Evolutionary conservation across 805 yeast genomes (phyloP).

Genomic region (Clavispora vitiphila): DNA sequence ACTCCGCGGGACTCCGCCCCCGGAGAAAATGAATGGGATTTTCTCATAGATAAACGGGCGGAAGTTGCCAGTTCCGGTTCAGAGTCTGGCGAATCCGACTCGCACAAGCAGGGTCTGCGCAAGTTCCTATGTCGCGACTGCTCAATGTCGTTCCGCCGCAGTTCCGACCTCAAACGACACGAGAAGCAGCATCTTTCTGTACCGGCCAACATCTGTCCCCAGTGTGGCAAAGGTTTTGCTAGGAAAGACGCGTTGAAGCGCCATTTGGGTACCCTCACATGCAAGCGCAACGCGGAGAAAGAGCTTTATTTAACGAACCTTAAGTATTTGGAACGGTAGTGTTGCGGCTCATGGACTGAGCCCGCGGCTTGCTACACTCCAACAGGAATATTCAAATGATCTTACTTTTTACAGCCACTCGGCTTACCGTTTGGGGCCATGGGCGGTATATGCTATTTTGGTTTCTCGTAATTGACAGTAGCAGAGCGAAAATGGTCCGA

Average conservation of each 20-base stretch:
- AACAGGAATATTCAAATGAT: not conserved
- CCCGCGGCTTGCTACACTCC: not conserved
- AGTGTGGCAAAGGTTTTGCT: conserved; percentile 80
- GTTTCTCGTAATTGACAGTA: not conserved
- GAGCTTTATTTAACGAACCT: conserved; percentile 32
- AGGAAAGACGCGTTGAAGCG: conserved; percentile 77
- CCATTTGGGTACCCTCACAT: conserved; percentile 69
- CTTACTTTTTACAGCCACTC: too few species aligned
- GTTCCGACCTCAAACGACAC: conserved; percentile 68
- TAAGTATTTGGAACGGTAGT: conserved; percentile 10
- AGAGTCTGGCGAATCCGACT: not conserved
- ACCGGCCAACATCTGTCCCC: conserved; percentile 69
- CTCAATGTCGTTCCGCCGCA: conserved; percentile 57
- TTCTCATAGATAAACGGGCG: conserved; percentile 15
- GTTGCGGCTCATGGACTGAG: not conserved
- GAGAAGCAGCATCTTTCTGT: conserved; percentile 69
- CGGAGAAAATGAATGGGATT: conserved; percentile 34
- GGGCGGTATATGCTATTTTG: too few species aligned
- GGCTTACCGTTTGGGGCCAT: too few species aligned
- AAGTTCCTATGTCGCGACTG: conserved; percentile 59
- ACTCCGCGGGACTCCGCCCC: conserved; percentile 4
- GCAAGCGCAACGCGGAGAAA: conserved; percentile 65
- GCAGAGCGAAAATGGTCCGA: not conserved
- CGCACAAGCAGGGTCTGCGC: conserved; percentile 14
- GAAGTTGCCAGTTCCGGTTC: conserved; percentile 3